Evolutionary conservation across 441 rosid genomes (phyloP).

Genomic region (Brassica hybrid): DNA sequence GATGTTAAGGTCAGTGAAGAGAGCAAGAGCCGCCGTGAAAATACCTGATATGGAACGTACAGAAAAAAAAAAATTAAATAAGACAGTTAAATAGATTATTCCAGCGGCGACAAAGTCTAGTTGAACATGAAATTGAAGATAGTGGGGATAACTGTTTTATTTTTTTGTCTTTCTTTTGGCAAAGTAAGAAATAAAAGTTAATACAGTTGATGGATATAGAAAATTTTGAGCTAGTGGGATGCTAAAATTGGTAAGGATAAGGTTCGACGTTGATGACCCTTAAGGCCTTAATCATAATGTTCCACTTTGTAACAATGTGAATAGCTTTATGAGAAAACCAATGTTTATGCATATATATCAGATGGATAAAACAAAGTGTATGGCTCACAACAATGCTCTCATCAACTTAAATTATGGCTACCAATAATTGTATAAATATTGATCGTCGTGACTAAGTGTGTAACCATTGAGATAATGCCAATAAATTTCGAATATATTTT

Average conservation of each 20-base stretch:
- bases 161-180: slow-evolving; percentile 5
- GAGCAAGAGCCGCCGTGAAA: slow-evolving; percentile 78
- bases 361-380: not conserved
- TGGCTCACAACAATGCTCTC: slow-evolving; percentile 15
- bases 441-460: not conserved
- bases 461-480: not conserved
- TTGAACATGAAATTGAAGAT: slow-evolving; percentile 12
- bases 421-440: not conserved
- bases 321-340: slow-evolving; percentile 3
- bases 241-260: slow-evolving; percentile 40
- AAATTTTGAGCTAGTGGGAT: slow-evolving; percentile 30
- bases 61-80: slow-evolving; percentile 1
- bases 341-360: slow-evolving; percentile 1
- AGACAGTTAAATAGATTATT: slow-evolving; percentile 18
- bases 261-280: slow-evolving; percentile 23
- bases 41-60: slow-evolving; percentile 56
- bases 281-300: not conserved
- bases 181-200: slow-evolving; percentile 3
- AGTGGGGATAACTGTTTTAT: not conserved
- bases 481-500: not conserved
- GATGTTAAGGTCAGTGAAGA: slow-evolving; percentile 76
- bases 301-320: slow-evolving; percentile 22
- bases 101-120: slow-evolving; percentile 6
- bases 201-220: slow-evolving; percentile 12
- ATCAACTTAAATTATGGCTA: not conserved